Base-by-base conservation (phyloP, 352 stramenopile species). In the Aphanomyces euteiches region DNA sequence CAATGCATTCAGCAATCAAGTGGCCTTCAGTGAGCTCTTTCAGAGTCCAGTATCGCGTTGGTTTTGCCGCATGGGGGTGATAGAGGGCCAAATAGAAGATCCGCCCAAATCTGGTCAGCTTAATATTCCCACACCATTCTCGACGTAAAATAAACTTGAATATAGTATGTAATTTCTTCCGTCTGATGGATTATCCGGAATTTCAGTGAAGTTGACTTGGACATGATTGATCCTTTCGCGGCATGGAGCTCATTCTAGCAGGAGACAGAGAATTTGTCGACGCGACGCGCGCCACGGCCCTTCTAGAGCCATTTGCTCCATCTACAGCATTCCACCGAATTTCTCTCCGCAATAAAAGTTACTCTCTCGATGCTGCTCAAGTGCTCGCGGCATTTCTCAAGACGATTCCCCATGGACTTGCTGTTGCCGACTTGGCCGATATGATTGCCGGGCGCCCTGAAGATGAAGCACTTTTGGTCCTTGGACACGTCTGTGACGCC, bases 261-360 rank as follows among this genome's bases (percentile, higher is more conserved):
- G 85, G 84, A 61, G 84, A 90, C 66, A 83, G 87, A 50, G 87
- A 95, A 75, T 84, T 95, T 58, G 87, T 95, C 67, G 85, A 79
- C 37, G 87, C 84, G 41, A 71, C 76, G 43, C 84, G 87, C 37
- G 87, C 87, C 19, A 80, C 86, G 15, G 85, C 90, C 73, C 77
- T 95, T 15, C 73, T 95, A 39, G 56, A 72, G 60, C 73, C 75
- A 3, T 70, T 41, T 39, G 19, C 53, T n/a, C 43, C 10, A 15
- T 61, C 19, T 2, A 39, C 64, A 8, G 57, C 73, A 34, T 95
- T 91, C 76, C 84, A 82, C 64, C 85, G 90, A 75, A 89, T 95
- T 54, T 90, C 87, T 71, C 80, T 95, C 73, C 85, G 87, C 71
- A 92, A 95, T 79, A 95, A 95, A 81, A 93, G 85, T 80, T 93